Evolutionary conservation across 23 red algal genomes (phyloP).

Genomic region (Chondrus crispus): DNA sequence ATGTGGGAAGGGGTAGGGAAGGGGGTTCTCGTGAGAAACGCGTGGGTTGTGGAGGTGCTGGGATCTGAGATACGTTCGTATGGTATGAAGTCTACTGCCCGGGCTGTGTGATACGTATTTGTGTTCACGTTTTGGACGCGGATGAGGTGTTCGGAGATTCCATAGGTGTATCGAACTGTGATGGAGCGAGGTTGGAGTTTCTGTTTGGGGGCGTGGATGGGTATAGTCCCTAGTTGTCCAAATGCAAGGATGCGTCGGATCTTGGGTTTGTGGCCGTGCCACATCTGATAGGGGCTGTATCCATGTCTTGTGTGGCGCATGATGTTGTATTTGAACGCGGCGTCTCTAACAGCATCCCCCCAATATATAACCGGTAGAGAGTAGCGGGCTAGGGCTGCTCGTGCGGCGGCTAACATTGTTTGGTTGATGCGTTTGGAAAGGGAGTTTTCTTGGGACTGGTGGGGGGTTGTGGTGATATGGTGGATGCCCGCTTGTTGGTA

Average conservation of each 20-base stretch:
- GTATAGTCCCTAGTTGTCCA: slow-evolving; percentile 12
- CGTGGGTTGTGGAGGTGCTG: background rate
- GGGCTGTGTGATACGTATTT: slow-evolving; percentile 5
- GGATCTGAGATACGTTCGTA: background rate
- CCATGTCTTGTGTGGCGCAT: background rate
- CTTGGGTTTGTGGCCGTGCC: background rate
- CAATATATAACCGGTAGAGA: background rate
- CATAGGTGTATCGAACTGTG: background rate
- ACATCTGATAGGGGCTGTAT: background rate
- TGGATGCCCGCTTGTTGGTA: background rate
- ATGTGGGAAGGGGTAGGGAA: too few species aligned
- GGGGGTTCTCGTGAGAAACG: too few species aligned
- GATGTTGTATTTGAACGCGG: background rate
- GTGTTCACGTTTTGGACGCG: background rate
- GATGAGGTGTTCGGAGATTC: background rate
- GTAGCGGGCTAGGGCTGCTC: background rate
- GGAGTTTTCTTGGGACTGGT: background rate
- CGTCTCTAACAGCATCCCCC: background rate
- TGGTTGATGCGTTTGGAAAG: background rate
- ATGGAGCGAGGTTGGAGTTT: background rate
- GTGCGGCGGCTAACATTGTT: background rate
- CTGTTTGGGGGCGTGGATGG: background rate
- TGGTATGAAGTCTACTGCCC: background rate
- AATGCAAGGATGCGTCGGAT: background rate
- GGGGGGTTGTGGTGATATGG: background rate